Evolutionary conservation across 768 basidiomycete species (phyloP), one percentile per base, ranked within the genome.

Genomic region (Calocera viscosa): DNA sequence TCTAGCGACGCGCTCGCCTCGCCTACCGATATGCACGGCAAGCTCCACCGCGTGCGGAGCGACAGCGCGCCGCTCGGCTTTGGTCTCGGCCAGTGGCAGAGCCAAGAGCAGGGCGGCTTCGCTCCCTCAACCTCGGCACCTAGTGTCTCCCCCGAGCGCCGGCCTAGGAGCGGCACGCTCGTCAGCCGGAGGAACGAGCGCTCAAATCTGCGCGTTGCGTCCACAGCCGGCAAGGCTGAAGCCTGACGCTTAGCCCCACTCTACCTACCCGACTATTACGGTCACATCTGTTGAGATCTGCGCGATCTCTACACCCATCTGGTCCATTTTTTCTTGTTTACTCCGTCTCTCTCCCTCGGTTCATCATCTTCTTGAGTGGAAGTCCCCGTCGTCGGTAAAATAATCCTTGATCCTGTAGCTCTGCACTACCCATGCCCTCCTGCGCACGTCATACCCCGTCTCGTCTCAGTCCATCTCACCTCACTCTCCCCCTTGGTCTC

Each of bases 31-130:
- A 74, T 68, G 67, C 71, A 72, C 64, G 69, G 70, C 39, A 80
- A 81, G 75, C 80, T 80, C 73, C 72, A 78, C 63, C 79, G 86
- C n/a, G 86, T 86, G 34, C 76, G 86, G 71, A 87, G 86, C 71
- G 86, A 88, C 71, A 84, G 83, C 34, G 84, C 87, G 19, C 87
- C 87, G 40, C 75, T 88, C 35, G 86, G 86, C 47, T 85, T 85
- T 72, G 81, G 72, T 67, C 69, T 74, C 38, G 63, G 47, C 49
- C 43, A 47, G 43, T 47, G 43, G 43, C 43, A 47, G 43, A 24
- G 19, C 7, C 43, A 47, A 19, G 43, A 47, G 19, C 43, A 47
- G 43, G 16, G 19, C 7, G 7, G 7, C 24, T 8, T 47, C 16
- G 5, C 43, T 8, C 8, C 43, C 5, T 47, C 43, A 24, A 47